Conservation (phyloP, 2,329 filamentous ascomycete genomes). For the Coniochaeta pulveracea region DNA sequence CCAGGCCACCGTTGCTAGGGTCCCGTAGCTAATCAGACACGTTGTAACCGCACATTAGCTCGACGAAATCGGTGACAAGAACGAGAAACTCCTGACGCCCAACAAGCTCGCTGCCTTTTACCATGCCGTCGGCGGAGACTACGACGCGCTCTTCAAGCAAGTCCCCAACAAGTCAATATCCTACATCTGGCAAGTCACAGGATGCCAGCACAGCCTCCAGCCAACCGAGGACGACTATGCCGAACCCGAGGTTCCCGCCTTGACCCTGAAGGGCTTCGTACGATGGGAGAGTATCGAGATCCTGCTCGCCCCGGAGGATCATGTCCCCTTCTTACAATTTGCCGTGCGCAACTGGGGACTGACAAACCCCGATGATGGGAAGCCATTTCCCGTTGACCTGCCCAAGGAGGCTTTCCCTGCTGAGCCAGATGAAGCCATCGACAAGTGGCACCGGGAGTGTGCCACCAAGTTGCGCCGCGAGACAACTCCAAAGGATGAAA, state of each 20-base stretch:
- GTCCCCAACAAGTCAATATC: constrained; percentile 67
- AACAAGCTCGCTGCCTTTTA: constrained; percentile 69
- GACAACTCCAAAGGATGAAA: constrained; percentile 27
- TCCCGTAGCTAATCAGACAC: too few relatives aligned
- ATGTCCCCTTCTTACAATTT: constrained; percentile 72
- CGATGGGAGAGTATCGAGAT: constrained; percentile 92
- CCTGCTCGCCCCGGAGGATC: constrained; percentile 75
- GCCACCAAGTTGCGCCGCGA: constrained; percentile 59
- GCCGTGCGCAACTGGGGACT: constrained; percentile 71
- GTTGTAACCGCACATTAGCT: too few relatives aligned
- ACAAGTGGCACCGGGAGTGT: constrained; percentile 75
- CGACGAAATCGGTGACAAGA: constrained; percentile 45
- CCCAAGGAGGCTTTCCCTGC: constrained; percentile 56
- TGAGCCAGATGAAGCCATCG: constrained; percentile 66
- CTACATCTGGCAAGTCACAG: constrained; percentile 84
- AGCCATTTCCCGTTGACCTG: constrained; percentile 50
- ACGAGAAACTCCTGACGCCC: constrained; percentile 44
- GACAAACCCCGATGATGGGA: constrained; percentile 61
- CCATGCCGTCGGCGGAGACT: constrained; percentile 61
- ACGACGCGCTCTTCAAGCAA: constrained; percentile 68
- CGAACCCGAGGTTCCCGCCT: constrained; percentile 66
- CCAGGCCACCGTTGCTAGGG: constrained; percentile 7
- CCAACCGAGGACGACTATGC: constrained; percentile 58
- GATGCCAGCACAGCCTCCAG: constrained; percentile 80
- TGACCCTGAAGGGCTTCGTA: constrained; percentile 77